Percentiles rank a stretch among this genome's conserved stretches.
phyloP scores from a whole-genome alignment of 163 green algal species.

The Chlamydomonas reinhardtii region DNA sequence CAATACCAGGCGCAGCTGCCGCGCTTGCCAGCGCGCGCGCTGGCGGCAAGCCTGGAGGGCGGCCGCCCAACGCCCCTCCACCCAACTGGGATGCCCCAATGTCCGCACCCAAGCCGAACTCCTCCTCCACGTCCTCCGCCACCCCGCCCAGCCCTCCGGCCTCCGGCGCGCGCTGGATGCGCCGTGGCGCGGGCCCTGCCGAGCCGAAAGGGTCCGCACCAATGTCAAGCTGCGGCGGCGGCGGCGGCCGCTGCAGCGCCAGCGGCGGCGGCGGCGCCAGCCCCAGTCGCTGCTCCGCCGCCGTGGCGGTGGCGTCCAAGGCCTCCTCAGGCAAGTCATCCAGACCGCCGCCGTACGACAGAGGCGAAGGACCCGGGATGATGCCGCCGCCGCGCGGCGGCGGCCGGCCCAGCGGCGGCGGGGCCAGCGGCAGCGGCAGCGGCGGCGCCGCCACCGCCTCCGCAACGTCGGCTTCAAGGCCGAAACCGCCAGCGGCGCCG shows the following conservation, averaged over 20 bases:
- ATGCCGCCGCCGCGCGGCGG: not conserved
- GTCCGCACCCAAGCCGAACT: slow-evolving; percentile 30
- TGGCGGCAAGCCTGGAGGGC: not conserved
- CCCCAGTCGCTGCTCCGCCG: slow-evolving; percentile 37
- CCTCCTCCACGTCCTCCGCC: slow-evolving; percentile 6
- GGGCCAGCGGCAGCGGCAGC: not conserved
- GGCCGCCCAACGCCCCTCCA: not conserved
- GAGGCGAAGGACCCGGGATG: not conserved
- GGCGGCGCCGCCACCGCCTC: not conserved
- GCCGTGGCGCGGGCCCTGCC: not conserved
- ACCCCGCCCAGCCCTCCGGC: too few relatives aligned
- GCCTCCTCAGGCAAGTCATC: slow-evolving; percentile 30
- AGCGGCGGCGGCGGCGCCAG: slow-evolving; percentile 16
- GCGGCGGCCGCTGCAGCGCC: not conserved
- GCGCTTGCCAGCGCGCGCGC: not conserved
- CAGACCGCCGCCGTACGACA: not conserved
- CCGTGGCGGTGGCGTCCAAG: slow-evolving; percentile 21
- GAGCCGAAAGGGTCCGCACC: not conserved
- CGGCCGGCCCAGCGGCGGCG: not conserved
- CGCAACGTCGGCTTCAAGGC: slow-evolving; percentile 28
- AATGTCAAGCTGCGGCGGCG: not conserved
- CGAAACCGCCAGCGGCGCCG: not conserved
- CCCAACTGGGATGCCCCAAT: not conserved
- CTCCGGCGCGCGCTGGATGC: not conserved
- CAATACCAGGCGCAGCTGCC: not conserved